A percentile compares a stretch with the other conserved stretches of the same genome.
Conservation (phyloP, 1,139 yeast genomes). For the Taiozyma sp. region DNA sequence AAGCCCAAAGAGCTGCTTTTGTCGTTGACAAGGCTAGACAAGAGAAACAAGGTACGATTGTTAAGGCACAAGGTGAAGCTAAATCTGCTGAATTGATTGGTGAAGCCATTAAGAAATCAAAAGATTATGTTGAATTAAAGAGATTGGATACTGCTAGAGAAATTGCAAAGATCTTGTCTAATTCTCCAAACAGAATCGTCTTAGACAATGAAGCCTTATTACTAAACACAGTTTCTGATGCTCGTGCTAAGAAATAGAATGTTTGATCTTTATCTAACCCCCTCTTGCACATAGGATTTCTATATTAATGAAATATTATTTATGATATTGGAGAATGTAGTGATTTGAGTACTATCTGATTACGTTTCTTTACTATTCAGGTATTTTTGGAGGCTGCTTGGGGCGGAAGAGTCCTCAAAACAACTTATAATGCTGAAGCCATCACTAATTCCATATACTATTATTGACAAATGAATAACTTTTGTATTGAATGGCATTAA, state of each 20-base stretch:
- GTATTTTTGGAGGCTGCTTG: neutral
- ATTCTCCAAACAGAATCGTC: constrained; percentile 85
- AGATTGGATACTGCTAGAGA: constrained; percentile 96
- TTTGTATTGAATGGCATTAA: too few species aligned
- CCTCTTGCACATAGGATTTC: neutral
- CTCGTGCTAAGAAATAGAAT: constrained; percentile 26
- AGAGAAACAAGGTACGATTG: constrained; percentile 95
- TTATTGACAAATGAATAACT: too few species aligned
- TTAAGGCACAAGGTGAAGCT: constrained; percentile 98
- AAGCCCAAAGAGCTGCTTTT: constrained; percentile 97
- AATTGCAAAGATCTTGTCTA: constrained; percentile 79
- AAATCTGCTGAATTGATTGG: constrained; percentile 97
- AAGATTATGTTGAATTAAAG: constrained; percentile 93
- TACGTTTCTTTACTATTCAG: too few species aligned
- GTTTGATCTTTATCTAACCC: neutral
- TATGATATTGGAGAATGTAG: neutral
- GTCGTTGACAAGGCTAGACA: constrained; percentile 95
- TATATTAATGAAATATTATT: neutral
- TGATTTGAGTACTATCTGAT: too few species aligned
- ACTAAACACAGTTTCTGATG: constrained; percentile 78
- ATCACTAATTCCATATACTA: too few species aligned
- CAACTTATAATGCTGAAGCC: too few species aligned
- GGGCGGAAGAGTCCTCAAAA: too few species aligned
- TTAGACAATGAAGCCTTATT: constrained; percentile 89
- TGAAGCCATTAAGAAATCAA: constrained; percentile 95